Evolutionary conservation across 345 rosid species (phyloP).

Genomic region (Raphanus raphanistrum): DNA sequence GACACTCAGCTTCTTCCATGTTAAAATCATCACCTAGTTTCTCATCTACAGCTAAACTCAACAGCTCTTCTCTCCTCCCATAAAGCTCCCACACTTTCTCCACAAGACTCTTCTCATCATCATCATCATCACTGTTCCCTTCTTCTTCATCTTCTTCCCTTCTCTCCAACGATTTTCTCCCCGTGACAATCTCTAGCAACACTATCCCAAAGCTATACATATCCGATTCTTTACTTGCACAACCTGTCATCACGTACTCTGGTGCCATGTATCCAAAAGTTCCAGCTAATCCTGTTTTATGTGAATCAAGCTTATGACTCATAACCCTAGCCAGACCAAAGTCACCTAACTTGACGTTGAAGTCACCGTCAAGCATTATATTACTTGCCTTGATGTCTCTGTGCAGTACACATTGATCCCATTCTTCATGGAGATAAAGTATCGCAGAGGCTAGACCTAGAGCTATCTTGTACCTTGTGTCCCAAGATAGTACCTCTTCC

Average conservation of each 20-base stretch:
- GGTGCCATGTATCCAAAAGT: slow-evolving; percentile 55
- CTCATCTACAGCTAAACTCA: slow-evolving; percentile 29
- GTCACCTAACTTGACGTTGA: slow-evolving; percentile 52
- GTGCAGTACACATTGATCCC: slow-evolving; percentile 48
- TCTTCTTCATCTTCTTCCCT: background rate
- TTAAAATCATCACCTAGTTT: slow-evolving; percentile 24
- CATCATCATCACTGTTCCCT: slow-evolving; percentile 2
- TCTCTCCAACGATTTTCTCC: slow-evolving; percentile 35
- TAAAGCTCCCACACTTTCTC: slow-evolving; percentile 51
- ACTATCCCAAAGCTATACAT: slow-evolving; percentile 49
- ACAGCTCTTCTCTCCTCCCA: slow-evolving; percentile 20
- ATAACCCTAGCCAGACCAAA: slow-evolving; percentile 45
- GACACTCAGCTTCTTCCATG: slow-evolving; percentile 22
- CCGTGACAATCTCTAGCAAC: slow-evolving; percentile 42
- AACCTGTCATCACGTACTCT: slow-evolving; percentile 36
- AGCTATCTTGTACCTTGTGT: slow-evolving; percentile 37
- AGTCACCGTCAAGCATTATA: slow-evolving; percentile 41
- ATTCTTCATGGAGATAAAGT: slow-evolving; percentile 45
- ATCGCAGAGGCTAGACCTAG: slow-evolving; percentile 42
- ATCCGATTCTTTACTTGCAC: slow-evolving; percentile 45
- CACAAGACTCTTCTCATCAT: slow-evolving; percentile 36
- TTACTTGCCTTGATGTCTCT: slow-evolving; percentile 47
- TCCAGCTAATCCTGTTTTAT: slow-evolving; percentile 44
- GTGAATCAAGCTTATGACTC: slow-evolving; percentile 44
- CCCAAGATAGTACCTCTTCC: slow-evolving; percentile 33